Percentiles rank a stretch among this genome's conserved stretches.
phyloP scores from a whole-genome alignment of 805 yeast genomes.

The Wickerhamiella parazyma region DNA sequence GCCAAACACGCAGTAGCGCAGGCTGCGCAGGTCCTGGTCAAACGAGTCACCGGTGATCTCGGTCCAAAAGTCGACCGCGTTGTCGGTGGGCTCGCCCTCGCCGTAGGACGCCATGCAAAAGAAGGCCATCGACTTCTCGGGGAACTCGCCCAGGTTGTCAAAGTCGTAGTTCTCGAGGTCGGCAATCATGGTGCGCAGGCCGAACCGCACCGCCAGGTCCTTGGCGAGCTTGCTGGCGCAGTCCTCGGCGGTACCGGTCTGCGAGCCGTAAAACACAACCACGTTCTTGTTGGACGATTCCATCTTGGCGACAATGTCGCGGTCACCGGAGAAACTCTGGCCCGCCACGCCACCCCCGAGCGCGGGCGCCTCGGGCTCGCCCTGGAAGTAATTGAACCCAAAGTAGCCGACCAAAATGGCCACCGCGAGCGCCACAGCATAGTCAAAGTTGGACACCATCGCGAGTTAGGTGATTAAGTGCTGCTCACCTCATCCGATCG shows the following conservation, averaged over 20 bases:
- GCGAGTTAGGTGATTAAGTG: background rate
- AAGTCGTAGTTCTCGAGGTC: constrained; percentile 83
- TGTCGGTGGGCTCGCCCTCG: constrained; percentile 97
- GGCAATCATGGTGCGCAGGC: constrained; percentile 68
- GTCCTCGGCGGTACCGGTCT: constrained; percentile 98
- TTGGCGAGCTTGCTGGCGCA: constrained; percentile 83
- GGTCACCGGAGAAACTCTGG: background rate
- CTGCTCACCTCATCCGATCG: too few relatives aligned
- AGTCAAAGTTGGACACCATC: constrained; percentile 8
- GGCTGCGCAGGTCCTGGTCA: constrained; percentile 34
- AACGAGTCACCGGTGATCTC: constrained; percentile 41
- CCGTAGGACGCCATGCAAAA: constrained; percentile 90
- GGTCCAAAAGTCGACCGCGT: constrained; percentile 68
- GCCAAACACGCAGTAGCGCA: constrained; percentile 71
- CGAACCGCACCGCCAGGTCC: constrained; percentile 71
- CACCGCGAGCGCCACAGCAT: constrained; percentile 11
- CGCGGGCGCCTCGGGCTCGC: constrained; percentile 7
- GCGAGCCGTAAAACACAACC: constrained; percentile 80
- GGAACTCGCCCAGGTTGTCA: constrained; percentile 56
- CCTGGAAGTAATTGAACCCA: constrained; percentile 14
- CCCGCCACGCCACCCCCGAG: constrained; percentile 5
- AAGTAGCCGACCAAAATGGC: constrained; percentile 15
- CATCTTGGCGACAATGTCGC: constrained; percentile 27
- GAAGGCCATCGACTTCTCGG: constrained; percentile 45
- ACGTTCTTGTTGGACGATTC: constrained; percentile 55